phyloP scores from a whole-genome alignment of 2,329 filamentous ascomycete genomes.

The Cladosporium halotolerans region DNA sequence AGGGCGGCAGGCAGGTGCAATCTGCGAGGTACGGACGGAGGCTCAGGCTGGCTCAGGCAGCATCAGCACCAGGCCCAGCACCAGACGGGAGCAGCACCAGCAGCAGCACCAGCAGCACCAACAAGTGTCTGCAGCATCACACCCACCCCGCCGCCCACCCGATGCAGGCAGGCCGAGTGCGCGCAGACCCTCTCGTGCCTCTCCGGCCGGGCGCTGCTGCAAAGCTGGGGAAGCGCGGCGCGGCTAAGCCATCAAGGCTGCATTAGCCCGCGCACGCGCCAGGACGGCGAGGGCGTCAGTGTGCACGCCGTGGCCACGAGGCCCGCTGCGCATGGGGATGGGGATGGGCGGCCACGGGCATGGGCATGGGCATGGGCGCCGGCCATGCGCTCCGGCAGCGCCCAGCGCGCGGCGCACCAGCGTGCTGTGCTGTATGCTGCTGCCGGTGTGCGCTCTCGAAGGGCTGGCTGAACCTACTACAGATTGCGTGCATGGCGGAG shows the following conservation, averaged over 20 bases:
- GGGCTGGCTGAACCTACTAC: conserved; percentile 3
- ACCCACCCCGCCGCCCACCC: conserved; percentile 8
- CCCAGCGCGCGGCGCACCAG: too few species aligned
- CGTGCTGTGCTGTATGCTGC: too few species aligned
- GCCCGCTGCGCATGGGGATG: not conserved
- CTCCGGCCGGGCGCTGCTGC: conserved; percentile 8
- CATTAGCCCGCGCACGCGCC: conserved; percentile 8
- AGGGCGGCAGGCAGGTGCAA: not conserved
- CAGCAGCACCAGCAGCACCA: too few species aligned
- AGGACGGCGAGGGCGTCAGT: not conserved
- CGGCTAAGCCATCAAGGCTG: conserved; percentile 6
- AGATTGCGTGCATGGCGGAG: conserved; percentile 8
- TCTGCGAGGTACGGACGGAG: conserved; percentile 8
- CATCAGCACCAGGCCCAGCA: not conserved
- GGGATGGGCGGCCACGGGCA: not conserved
- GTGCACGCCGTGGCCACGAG: conserved; percentile 5
- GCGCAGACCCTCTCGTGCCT: conserved; percentile 8
- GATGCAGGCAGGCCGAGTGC: conserved; percentile 3
- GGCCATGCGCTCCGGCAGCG: too few species aligned
- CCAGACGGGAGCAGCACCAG: too few species aligned
- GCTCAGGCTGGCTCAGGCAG: not conserved
- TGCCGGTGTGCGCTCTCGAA: conserved; percentile 4
- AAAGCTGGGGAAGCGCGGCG: conserved; percentile 9
- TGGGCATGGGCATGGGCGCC: not conserved
- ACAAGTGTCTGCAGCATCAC: not conserved